Conservation (phyloP, 768 basidiomycete genomes). For the Lactarius sp. region DNA sequence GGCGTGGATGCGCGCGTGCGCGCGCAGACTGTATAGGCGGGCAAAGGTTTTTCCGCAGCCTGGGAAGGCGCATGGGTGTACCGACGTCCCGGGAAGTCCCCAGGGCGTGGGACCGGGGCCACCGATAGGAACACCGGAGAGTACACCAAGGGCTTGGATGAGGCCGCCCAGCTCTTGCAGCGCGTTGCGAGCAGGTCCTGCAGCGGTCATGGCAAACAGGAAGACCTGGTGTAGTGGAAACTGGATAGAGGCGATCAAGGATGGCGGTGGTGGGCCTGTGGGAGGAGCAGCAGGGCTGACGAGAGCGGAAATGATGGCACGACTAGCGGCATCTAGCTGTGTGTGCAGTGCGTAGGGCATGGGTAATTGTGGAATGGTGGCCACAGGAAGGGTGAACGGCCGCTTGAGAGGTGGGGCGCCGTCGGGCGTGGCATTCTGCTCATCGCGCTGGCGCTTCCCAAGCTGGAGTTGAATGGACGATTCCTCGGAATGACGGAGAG, state of each 20-base stretch:
- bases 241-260: conserved; percentile 65
- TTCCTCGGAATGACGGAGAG: conserved; percentile 58
- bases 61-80: conserved; percentile 70
- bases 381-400: conserved; percentile 24
- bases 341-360: conserved; percentile 42
- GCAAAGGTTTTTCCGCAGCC: conserved; percentile 67
- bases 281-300: conserved; percentile 3
- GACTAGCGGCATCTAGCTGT: conserved; percentile 58
- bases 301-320: conserved; percentile 49
- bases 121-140: conserved; percentile 70
- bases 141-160: conserved; percentile 76
- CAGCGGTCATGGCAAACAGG: conserved; percentile 68
- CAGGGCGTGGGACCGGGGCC: conserved; percentile 28
- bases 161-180: conserved; percentile 77
- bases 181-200: conserved; percentile 43
- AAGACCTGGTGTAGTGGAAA: conserved; percentile 71
- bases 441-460: conserved; percentile 73
- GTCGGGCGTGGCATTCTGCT: conserved; percentile 27
- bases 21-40: conserved; percentile 62
- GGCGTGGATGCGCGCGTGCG: conserved; percentile 65
- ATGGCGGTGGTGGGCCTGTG: conserved; percentile 43
- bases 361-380: conserved; percentile 21
- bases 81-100: conserved; percentile 54
- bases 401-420: conserved; percentile 34
- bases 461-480: conserved; percentile 58